These are phyloP conservation scores for Arthrobotrys conoides DNA, from an alignment of 2,329 filamentous ascomycete genomes.

Conservation along the genomic window DNA sequence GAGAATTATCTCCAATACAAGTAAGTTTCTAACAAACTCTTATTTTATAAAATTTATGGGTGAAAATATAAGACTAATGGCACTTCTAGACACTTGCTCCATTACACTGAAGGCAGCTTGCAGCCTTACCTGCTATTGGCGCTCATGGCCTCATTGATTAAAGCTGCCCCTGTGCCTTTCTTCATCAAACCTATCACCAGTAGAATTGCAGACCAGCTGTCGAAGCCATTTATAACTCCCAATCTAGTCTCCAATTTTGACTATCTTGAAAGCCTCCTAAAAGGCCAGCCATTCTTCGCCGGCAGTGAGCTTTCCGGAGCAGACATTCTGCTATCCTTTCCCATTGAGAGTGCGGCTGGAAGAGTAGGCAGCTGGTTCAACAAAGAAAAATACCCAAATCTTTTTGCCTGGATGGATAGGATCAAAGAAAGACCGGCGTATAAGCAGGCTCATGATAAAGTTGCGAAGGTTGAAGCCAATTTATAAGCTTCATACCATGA, in stretches of 20 bases:
- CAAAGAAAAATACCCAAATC: conserved; percentile 61
- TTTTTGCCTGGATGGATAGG: conserved; percentile 62
- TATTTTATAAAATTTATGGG: neutral
- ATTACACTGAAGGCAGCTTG: conserved; percentile 87
- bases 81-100: conserved; percentile 75
- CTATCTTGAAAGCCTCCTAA: conserved; percentile 62
- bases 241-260: conserved; percentile 62
- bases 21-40: too few species aligned
- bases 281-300: conserved; percentile 60
- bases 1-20: conserved; percentile 72
- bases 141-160: conserved; percentile 75
- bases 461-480: conserved; percentile 36
- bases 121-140: conserved; percentile 79
- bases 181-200: conserved; percentile 77
- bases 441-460: conserved; percentile 59
- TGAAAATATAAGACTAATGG: neutral
- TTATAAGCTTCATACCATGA: conserved; percentile 19
- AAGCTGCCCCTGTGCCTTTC: conserved; percentile 74
- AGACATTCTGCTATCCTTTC: conserved; percentile 62
- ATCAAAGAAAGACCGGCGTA: conserved; percentile 62
- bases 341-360: conserved; percentile 58
- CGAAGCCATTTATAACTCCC: conserved; percentile 60
- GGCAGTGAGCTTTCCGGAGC: conserved; percentile 62
- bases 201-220: conserved; percentile 60
- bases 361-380: conserved; percentile 56